phyloP scores from a whole-genome alignment of 345 rosid genomes.

The sweet orange (Citrus sinensis) region DNA sequence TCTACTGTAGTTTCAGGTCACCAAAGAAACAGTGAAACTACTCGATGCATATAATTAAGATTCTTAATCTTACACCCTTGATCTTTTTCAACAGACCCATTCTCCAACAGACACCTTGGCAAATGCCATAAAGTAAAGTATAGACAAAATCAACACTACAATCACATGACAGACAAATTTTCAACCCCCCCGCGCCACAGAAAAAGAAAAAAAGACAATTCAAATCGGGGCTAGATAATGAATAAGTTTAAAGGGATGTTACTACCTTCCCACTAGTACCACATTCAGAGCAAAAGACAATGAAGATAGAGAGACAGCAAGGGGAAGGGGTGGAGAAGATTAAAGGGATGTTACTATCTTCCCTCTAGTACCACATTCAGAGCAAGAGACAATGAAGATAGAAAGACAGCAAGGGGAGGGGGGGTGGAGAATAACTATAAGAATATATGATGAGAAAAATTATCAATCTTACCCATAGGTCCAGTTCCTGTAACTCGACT shows the following conservation, averaged over 20 bases:
- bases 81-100: neutral
- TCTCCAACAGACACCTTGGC: neutral
- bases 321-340: neutral
- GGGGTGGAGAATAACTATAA: neutral
- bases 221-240: neutral
- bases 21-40: neutral
- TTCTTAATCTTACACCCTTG: neutral
- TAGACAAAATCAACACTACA: neutral
- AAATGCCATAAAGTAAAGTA: neutral
- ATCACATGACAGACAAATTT: neutral
- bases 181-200: no score
- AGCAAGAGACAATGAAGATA: neutral
- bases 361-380: neutral
- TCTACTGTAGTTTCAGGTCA: neutral
- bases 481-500: constrained; percentile 89
- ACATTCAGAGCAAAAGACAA: neutral
- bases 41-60: neutral
- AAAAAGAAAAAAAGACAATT: neutral
- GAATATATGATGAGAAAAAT: neutral
- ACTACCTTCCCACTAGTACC: neutral
- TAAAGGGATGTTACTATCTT: neutral
- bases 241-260: neutral
- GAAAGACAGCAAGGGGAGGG: no score
- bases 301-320: neutral
- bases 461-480: constrained; percentile 80